Evolutionary conservation across 2,329 filamentous ascomycete species (phyloP).

Genomic region (Penicillium italicum): DNA sequence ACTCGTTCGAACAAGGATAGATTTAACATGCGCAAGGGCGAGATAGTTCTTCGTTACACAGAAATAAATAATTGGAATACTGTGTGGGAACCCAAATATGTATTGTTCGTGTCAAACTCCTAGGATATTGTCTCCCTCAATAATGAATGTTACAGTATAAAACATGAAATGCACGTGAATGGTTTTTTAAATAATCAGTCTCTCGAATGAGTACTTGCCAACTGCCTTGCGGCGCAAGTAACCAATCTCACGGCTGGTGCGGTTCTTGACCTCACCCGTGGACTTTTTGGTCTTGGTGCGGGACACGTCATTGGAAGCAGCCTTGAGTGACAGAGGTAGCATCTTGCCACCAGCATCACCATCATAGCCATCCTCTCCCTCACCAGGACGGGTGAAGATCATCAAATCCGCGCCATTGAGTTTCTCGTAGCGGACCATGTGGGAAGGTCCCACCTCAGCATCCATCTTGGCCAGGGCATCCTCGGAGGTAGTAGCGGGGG

Average conservation of each 20-base stretch:
- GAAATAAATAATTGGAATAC: background rate
- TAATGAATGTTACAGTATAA: conserved; percentile 19
- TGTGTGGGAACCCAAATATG: background rate
- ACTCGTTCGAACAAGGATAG: background rate
- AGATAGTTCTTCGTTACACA: background rate
- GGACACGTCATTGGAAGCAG: conserved; percentile 44
- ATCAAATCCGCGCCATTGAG: conserved; percentile 40
- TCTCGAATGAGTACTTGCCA: conserved; percentile 78
- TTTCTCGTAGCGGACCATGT: conserved; percentile 36
- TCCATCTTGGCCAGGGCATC: conserved; percentile 10
- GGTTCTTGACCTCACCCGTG: conserved; percentile 66
- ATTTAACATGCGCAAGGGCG: background rate
- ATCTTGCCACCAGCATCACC: conserved; percentile 42
- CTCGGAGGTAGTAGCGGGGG: conserved; percentile 14
- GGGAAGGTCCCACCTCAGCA: conserved; percentile 14
- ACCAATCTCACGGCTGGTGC: conserved; percentile 70
- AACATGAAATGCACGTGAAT: conserved; percentile 24
- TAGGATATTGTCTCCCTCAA: conserved; percentile 19
- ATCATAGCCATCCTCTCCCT: conserved; percentile 30
- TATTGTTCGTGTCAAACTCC: conserved; percentile 17
- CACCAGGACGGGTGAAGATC: conserved; percentile 26
- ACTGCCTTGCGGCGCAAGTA: conserved; percentile 75
- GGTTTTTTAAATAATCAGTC: conserved; percentile 58
- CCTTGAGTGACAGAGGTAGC: conserved; percentile 71
- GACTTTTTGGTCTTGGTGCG: conserved; percentile 54